phyloP scores from a whole-genome alignment of 2,329 filamentous ascomycete genomes.

The Penicillium sp. region DNA sequence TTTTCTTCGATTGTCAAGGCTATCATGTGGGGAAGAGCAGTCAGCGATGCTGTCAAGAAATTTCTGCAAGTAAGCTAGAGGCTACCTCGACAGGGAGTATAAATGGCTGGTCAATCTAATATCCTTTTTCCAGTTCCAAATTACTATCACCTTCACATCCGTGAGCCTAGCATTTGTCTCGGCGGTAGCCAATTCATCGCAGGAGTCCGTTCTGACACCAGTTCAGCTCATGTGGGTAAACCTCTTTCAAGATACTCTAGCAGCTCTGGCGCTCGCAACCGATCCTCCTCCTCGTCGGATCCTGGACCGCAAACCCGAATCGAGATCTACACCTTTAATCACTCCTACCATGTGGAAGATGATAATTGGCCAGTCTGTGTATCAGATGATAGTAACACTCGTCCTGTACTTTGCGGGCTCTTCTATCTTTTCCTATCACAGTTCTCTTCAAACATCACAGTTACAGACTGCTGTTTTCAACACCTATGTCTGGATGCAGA shows the following conservation, averaged over 20 bases:
- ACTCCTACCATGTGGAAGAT: slow-evolving; percentile 45
- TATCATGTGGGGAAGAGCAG: slow-evolving; percentile 59
- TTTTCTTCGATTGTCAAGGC: slow-evolving; percentile 60
- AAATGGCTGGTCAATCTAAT: background rate
- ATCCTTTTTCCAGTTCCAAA: slow-evolving; percentile 40
- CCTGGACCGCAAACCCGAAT: slow-evolving; percentile 50
- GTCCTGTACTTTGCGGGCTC: slow-evolving; percentile 57
- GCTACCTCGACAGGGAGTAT: slow-evolving; percentile 28
- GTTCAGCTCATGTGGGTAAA: slow-evolving; percentile 67
- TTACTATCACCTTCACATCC: slow-evolving; percentile 66
- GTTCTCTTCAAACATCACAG: slow-evolving; percentile 40
- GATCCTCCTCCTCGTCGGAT: slow-evolving; percentile 57
- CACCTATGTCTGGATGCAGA: slow-evolving; percentile 70
- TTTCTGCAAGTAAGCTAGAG: slow-evolving; percentile 52
- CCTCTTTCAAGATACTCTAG: slow-evolving; percentile 65
- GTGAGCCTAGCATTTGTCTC: slow-evolving; percentile 62
- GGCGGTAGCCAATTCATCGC: slow-evolving; percentile 55
- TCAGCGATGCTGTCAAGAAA: slow-evolving; percentile 60
- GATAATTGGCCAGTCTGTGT: slow-evolving; percentile 42
- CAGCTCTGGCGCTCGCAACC: slow-evolving; percentile 61
- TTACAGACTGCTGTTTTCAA: slow-evolving; percentile 66
- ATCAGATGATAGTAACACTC: slow-evolving; percentile 37
- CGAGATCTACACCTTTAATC: slow-evolving; percentile 42
- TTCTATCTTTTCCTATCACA: slow-evolving; percentile 54
- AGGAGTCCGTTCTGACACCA: slow-evolving; percentile 59